A percentile compares a stretch with the other conserved stretches of the same genome.
phyloP scores from a whole-genome alignment of 2,329 filamentous ascomycete genomes.

The Stachybotrys chlorohalonatus region DNA sequence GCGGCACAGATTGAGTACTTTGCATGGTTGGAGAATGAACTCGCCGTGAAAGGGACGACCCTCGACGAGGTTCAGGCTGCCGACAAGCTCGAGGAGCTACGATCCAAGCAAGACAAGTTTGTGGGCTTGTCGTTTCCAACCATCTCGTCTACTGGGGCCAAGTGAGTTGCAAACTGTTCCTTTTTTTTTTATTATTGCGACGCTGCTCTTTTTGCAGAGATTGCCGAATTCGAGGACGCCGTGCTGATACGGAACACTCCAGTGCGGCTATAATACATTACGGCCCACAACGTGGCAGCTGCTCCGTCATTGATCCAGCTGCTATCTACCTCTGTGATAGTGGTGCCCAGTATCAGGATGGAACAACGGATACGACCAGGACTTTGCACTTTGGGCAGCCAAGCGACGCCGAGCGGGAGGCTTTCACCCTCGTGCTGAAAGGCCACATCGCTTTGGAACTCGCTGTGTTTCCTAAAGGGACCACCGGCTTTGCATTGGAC shows the following conservation, averaged over 20 bases:
- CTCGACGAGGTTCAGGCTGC: constrained; percentile 88
- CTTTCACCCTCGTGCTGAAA: constrained; percentile 91
- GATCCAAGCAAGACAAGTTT: constrained; percentile 62
- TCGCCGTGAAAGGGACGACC: constrained; percentile 60
- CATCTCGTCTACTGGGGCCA: constrained; percentile 85
- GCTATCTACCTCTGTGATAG: constrained; percentile 94
- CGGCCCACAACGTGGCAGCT: constrained; percentile 74
- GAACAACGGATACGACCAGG: constrained; percentile 90
- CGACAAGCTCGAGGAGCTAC: constrained; percentile 75
- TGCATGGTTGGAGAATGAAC: constrained; percentile 89
- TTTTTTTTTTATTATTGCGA: not conserved
- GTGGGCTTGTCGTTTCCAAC: constrained; percentile 90
- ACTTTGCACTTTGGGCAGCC: constrained; percentile 88
- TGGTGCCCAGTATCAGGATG: constrained; percentile 90
- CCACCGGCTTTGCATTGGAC: constrained; percentile 87
- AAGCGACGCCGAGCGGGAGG: constrained; percentile 71
- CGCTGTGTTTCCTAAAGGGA: constrained; percentile 87
- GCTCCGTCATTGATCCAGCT: constrained; percentile 73
- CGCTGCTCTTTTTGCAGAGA: not conserved
- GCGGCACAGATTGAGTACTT: constrained; percentile 88
- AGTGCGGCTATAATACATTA: constrained; percentile 97
- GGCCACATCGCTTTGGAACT: constrained; percentile 84
- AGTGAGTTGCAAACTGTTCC: constrained; percentile 33
- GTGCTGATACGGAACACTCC: constrained; percentile 4
- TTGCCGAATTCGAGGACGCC: not conserved